phyloP scores from a whole-genome alignment of 495 filamentous ascomycete genomes.

The Halenospora varia region DNA sequence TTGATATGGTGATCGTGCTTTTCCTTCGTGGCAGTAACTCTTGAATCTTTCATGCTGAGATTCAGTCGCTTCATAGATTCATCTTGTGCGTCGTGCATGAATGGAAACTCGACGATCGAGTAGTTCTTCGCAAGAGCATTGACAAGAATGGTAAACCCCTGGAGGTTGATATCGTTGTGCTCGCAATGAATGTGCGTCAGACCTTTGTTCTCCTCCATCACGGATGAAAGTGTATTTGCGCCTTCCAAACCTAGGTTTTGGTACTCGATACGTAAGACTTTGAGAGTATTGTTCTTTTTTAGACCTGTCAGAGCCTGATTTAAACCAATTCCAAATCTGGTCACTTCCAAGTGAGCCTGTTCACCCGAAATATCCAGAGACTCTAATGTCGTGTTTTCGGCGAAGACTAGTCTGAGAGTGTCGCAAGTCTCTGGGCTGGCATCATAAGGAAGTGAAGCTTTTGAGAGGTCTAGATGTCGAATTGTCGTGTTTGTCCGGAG shows the following conservation, averaged over 20 bases:
- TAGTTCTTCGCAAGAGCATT: constrained; percentile 67
- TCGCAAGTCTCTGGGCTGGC: constrained; percentile 69
- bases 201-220: constrained; percentile 61
- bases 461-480: constrained; percentile 78
- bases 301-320: constrained; percentile 74
- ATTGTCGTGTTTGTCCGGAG: constrained; percentile 71
- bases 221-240: constrained; percentile 72
- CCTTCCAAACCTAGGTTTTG: constrained; percentile 60
- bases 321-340: constrained; percentile 77
- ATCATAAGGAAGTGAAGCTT: constrained; percentile 78
- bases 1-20: constrained; percentile 22
- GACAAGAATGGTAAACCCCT: constrained; percentile 73
- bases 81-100: constrained; percentile 59
- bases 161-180: constrained; percentile 72
- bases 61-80: constrained; percentile 61
- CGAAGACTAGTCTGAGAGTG: constrained; percentile 70
- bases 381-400: constrained; percentile 69
- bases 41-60: constrained; percentile 51
- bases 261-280: constrained; percentile 70
- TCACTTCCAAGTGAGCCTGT: constrained; percentile 80
- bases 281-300: constrained; percentile 68
- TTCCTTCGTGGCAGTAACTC: constrained; percentile 29
- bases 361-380: constrained; percentile 87
- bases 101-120: constrained; percentile 59
- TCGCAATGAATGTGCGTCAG: constrained; percentile 71